Evolutionary conservation across 176 grass and related monocot species (phyloP).

Genomic region (Oryza longistaminata): DNA sequence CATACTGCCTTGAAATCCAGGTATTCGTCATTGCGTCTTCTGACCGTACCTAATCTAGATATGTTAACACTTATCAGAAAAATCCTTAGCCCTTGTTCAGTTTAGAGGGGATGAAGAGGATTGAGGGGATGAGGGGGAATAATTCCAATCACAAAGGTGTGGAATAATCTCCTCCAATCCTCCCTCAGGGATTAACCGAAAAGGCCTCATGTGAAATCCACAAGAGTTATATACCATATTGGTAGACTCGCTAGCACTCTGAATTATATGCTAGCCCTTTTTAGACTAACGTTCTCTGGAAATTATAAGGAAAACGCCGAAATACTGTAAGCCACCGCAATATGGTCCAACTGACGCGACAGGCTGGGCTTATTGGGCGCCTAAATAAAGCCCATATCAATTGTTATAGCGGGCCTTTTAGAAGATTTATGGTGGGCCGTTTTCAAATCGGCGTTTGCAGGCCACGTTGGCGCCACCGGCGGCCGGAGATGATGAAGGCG

Average conservation of each 20-base stretch:
- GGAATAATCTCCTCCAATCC: no score
- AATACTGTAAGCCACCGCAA: not conserved
- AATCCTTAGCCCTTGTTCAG: no score
- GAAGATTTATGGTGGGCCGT: not conserved
- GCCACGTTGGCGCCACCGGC: slow-evolving; percentile 93
- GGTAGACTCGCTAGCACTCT: no score
- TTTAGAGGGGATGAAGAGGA: no score
- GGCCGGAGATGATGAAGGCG: slow-evolving; percentile 93
- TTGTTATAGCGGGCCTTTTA: not conserved
- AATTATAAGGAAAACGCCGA: no score
- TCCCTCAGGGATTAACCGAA: no score
- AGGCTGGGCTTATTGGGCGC: not conserved
- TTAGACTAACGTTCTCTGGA: no score
- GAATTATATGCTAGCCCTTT: no score
- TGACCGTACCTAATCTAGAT: not conserved
- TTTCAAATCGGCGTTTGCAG: slow-evolving; percentile 49
- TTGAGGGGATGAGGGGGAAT: no score
- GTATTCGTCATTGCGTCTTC: slow-evolving; percentile 31
- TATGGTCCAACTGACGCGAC: not conserved
- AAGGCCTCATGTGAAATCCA: no score
- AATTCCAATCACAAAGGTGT: no score
- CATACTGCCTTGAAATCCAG: slow-evolving; percentile 97
- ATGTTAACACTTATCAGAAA: not conserved
- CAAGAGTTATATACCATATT: not conserved
- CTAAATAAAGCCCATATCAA: not conserved